These are phyloP conservation scores for Ogataea zsoltii DNA, from an alignment of 805 yeast species.

Conservation along the genomic window DNA sequence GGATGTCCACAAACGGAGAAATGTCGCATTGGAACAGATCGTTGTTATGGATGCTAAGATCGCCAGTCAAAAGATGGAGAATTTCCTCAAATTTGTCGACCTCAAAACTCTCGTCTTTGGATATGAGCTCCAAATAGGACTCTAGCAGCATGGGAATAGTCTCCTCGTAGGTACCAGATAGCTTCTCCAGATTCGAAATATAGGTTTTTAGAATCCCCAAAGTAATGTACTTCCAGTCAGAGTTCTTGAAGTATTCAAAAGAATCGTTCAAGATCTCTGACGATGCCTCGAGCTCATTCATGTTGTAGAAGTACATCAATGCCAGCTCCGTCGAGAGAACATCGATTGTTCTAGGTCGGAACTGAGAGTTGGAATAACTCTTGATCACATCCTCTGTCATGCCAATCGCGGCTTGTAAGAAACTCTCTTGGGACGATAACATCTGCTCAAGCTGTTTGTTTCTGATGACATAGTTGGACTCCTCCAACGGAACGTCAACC, in stretches of 20 bases:
- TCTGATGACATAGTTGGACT: constrained; percentile 9
- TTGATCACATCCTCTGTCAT: constrained; percentile 58
- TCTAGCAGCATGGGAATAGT: constrained; percentile 33
- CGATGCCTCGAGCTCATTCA: constrained; percentile 58
- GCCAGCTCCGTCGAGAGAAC: constrained; percentile 80
- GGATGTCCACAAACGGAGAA: constrained; percentile 39
- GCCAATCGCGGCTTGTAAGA: constrained; percentile 44
- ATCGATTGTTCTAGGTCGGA: constrained; percentile 66
- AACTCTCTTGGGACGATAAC: constrained; percentile 36
- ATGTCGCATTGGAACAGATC: constrained; percentile 39
- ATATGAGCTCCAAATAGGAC: constrained; percentile 39
- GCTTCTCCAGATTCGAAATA: constrained; percentile 62
- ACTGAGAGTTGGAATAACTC: constrained; percentile 49
- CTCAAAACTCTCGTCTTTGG: constrained; percentile 30
- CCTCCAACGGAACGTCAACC: constrained; percentile 21
- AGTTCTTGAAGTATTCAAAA: constrained; percentile 62
- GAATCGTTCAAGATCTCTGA: constrained; percentile 64
- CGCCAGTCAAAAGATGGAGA: constrained; percentile 13
- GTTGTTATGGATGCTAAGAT: constrained; percentile 22
- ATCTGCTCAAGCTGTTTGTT: constrained; percentile 22
- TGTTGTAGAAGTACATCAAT: constrained; percentile 55
- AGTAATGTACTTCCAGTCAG: constrained; percentile 78
- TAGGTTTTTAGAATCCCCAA: constrained; percentile 64
- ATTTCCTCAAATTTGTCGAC: constrained; percentile 18
- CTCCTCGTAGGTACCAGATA: constrained; percentile 22